Base-by-base conservation (phyloP, 345 rosid species). In the Populus deltoides region DNA sequence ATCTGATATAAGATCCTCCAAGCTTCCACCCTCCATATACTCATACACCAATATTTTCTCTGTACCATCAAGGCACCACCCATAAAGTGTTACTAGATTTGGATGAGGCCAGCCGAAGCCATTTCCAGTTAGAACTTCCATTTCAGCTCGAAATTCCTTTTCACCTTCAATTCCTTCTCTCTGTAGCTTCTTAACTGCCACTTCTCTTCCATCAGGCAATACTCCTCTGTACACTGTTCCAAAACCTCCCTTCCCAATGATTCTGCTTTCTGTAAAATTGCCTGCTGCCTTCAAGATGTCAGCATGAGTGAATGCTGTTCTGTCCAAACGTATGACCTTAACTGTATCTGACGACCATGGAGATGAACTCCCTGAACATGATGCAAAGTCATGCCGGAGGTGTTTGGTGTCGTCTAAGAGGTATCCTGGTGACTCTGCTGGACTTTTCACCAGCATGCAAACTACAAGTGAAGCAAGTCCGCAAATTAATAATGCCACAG, bases 61-160 rank as follows among this genome's bases (percentile, higher is more conserved):
- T 36, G 89, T 87, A 24, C 94, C 87, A 63, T 93, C 82, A 16
- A 92, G 89, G 82, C 97, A 92, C 98, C 99, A 95, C 3, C 99
- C 99, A 25, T 93, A 91, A 5, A 95, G 92, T 71, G 90, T 87
- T 17, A 95, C 99, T 0, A 95, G 96, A 79, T 95, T 92, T 2
- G 94, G 99, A 75, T 95, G 98, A 0, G 97, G 95, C 97, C 98
- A 94, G 39, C 95, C 93, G 74, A 89, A 85, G 77, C 92, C 88
- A 38, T 90, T 89, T 38, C 94, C 93, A 45, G 90, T 81, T 18
- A 93, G 77, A n/a, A 93, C 96, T 81, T 93, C 99, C 99, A 95
- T 95, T 79, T 95, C 99, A 9, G 98, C 89, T 72, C 86, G 87
- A 79, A 95, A 93, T 72, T 93, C 99, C 74, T 78, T 92, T 82